Base-by-base conservation (phyloP, 2,329 filamentous ascomycete species). In the Plectosphaerella cucumerina region DNA sequence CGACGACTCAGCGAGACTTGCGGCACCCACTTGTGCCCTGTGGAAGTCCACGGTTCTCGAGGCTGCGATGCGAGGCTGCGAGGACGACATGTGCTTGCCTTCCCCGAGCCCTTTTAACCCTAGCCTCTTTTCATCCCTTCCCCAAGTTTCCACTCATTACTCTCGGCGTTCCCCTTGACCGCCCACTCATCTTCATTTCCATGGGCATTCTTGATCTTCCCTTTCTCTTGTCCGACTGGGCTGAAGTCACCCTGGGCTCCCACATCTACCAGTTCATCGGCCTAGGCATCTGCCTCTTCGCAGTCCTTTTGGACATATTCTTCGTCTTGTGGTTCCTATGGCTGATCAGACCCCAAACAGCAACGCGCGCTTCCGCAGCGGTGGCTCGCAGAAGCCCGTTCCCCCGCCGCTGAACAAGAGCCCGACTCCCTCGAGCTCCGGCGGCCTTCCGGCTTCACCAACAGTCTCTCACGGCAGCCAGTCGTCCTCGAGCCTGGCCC, bases 281-380 rank as follows among this genome's bases (percentile, higher is more conserved):
- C 26, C 26, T 31, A 3, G 12, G 8, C 6, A 31, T 31, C 26
- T 31, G 26, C 26, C 26, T 31, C 26, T 8, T 11, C 8, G 26
- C 12, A 11, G 26, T 31, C 26, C 26, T 31, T 8, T 31, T 6
- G 11, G 23, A 39, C 26, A 9, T 49, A 10, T 20, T 51, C 20
- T 20, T 45, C 31, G 49, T 51, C 54, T 60, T 49, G 15, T 44
- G 22, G 20, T 43, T 41, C 33, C 35, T 22, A 33, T 43, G 61
- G 60, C 69, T 69, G 54, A 60, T 51, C 47, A 48, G 53, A 49
- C 44, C 21, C 35, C 51, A 17, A 49, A 54, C 57, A 82, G 78
- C 61, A 81, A 80, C 70, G 79, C 78, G 63, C 77, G 80, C 55
- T 80, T 83, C 61, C 76, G 80, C 66, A 78, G 79, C 64, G 73